Percentiles rank a stretch among this genome's conserved stretches.
phyloP scores from a whole-genome alignment of 2,329 filamentous ascomycete genomes.

The Blastomyces silverae region DNA sequence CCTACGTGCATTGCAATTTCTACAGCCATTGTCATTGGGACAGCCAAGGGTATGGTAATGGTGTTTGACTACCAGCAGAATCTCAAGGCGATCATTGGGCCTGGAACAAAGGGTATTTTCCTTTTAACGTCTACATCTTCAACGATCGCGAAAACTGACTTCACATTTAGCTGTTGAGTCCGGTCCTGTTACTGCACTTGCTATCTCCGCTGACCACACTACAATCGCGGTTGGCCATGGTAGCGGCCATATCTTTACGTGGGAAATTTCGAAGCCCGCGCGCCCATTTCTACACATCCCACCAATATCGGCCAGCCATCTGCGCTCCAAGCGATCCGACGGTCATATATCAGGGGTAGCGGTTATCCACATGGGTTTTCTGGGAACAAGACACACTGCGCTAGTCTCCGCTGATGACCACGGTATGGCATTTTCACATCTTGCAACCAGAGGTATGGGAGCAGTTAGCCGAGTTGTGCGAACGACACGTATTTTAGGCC shows the following conservation, averaged over 20 bases:
- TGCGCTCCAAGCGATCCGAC: constrained; percentile 62
- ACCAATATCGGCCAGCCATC: constrained; percentile 60
- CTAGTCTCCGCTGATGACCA: constrained; percentile 89
- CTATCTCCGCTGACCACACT: constrained; percentile 87
- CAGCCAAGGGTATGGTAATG: constrained; percentile 86
- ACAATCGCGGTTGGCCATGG: constrained; percentile 86
- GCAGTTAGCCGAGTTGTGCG: constrained; percentile 78
- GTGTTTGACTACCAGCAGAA: constrained; percentile 98
- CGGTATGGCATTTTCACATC: constrained; percentile 97
- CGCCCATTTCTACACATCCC: constrained; percentile 83
- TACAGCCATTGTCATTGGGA: constrained; percentile 81
- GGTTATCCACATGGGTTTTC: constrained; percentile 86
- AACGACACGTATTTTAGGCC: constrained; percentile 80
- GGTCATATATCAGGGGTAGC: constrained; percentile 73
- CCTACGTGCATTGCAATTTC: constrained; percentile 87
- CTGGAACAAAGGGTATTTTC: constrained; percentile 71
- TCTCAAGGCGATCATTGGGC: constrained; percentile 86
- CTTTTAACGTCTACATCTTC: not conserved
- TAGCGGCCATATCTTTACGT: constrained; percentile 89
- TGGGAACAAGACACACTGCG: constrained; percentile 88
- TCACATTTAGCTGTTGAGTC: constrained; percentile 67
- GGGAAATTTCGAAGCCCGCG: constrained; percentile 79
- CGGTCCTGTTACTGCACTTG: constrained; percentile 76
- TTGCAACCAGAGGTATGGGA: constrained; percentile 85
- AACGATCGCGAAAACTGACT: constrained; percentile 8